Evolutionary conservation across 2,329 filamentous ascomycete genomes (phyloP), one percentile per base, ranked within the genome.

Genomic region (Sclerotinia spermophila): DNA sequence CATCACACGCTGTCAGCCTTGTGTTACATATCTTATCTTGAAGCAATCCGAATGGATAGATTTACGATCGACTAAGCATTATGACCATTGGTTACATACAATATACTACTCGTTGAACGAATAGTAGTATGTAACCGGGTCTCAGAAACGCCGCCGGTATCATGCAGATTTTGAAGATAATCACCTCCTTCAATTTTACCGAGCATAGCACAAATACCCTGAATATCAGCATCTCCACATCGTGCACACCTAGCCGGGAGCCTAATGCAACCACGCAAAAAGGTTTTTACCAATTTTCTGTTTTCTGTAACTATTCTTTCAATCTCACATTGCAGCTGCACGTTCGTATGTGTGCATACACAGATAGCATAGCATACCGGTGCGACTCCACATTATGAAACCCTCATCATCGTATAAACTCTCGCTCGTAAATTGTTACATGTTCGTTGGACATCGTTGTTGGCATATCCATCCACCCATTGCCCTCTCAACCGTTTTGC

Each of bases 261-360:
- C 58, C 67, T 69, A 69, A 69, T 69, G 67, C 56, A 69, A 55
- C 45, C 51, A 17, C 5, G 15, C 42, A 48, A 7, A 33, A 64
- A 35, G 13, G 27, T n/a, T 48, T 17, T 13, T 10, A 35, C 27
- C 30, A 27, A 21, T n/a, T 38, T n/a, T 58, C 21, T 51, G 42
- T 33, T 53, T 68, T 51, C 38, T 38, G 15, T n/a, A n/a, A n/a
- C n/a, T n/a, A n/a, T n/a, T n/a, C n/a, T n/a, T n/a, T n/a, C n/a
- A n/a, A n/a, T n/a, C n/a, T n/a, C n/a, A n/a, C n/a, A n/a, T n/a
- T n/a, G 11, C 66, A 68, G 30, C 67, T 68, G 67, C 67, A 64
- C 42, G 56, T 27, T 51, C 24, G 48, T 51, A 24, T 51, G n/a
- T 11, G n/a, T 51, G 48, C 48, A 51, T 27, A 51, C 48, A 27